Evolutionary conservation across 1,284 basidiomycete genomes (phyloP), one percentile per base, ranked within the genome.

Genomic region (Cutaneotrichosporon cavernicola): DNA sequence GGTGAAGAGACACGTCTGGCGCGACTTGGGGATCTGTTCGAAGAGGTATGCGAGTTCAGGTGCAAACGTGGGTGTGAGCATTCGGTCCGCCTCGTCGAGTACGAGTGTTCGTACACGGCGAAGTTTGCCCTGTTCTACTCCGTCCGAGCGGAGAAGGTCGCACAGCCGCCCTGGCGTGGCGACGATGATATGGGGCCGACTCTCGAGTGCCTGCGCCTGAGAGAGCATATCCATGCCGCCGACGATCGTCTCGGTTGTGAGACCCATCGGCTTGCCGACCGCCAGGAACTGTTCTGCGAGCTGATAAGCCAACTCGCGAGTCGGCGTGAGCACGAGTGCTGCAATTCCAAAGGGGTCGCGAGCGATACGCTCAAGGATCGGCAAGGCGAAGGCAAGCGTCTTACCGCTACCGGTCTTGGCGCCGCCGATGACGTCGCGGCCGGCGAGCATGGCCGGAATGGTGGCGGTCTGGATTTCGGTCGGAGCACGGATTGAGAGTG

Each of bases 221-320:
- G 88, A 80, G 84, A 97, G 93, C 90, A 97, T 97, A 75, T 99
- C 97, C 92, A 99, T 95, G 4, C 97, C 97, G 10, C 97, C 97
- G 3, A 99, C 92, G 22, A 99, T 85, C 3, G 98, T 91, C 9
- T 90, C 86, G 21, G 93, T 97, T 30, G 87, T 87, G 58, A 93
- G 81, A 71, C 89, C 91, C 58, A 96, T 80, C 3, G 91, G 85
- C 31, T 87, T 85, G 26, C 96, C 97, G 1, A 99, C 84, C 0
- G 95, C 95, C 1, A 90, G 87, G 76, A 99, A 97, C 78, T 99
- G 96, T 72, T 98, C 95, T 1, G 92, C 87, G 63, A 99, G 92
- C 79, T 99, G 96, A 76, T 97, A 97, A 0, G 95, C 97, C 10
- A 99, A 84, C 79, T 99, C 96, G 65, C 93, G 86, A 7, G 96